Evolutionary conservation across 208 protist genomes (phyloP), one percentile per base, ranked within the genome.

Genomic region (Angomonas deanei): DNA sequence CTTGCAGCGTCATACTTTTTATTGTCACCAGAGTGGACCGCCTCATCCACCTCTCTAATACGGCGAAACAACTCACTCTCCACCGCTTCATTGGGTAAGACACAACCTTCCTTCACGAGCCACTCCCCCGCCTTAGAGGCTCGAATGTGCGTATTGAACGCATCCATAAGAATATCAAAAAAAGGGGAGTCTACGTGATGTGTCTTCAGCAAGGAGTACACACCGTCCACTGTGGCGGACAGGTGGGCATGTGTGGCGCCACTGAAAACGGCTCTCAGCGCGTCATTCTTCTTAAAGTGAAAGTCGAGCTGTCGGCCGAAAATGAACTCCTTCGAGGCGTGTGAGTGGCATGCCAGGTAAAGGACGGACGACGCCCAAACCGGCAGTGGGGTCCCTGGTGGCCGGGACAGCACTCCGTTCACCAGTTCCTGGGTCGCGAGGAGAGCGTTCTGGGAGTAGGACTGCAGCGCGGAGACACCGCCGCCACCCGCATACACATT

Each of bases 131-230:
- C 76, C 0, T 70, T 64, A 3, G 86, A 89, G 28, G 89, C 84
- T n/a, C 86, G 81, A 28, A 92, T 49, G 42, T 90, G 55, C 13
- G 84, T 92, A 70, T 79, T 74, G 67, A 87, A 93, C 4, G 84
- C 72, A 71, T 96, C 86, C 78, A 96, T 86, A n/a, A 96, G 65
- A 36, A 86, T 76, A 50, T 93, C 86, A 54, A 84, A 92, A 55
- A 96, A 92, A 0, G 84, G 89, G 4, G 73, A 87, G 1, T 47
- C 15, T 3, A 84, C 34, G 1, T 66, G 34, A 21, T 48, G 19
- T 19, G 27, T 61, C 33, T 71, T 63, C 53, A 96, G 55, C 32
- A 82, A 72, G 6, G 58, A 68, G 59, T 93, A 78, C 8, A 96
- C 61, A 0, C 89, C 89, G 21, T 86, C 76, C 2, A 87, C 74